Conservation (phyloP, 148 eudicot genomes). For the Silene uniflora region DNA sequence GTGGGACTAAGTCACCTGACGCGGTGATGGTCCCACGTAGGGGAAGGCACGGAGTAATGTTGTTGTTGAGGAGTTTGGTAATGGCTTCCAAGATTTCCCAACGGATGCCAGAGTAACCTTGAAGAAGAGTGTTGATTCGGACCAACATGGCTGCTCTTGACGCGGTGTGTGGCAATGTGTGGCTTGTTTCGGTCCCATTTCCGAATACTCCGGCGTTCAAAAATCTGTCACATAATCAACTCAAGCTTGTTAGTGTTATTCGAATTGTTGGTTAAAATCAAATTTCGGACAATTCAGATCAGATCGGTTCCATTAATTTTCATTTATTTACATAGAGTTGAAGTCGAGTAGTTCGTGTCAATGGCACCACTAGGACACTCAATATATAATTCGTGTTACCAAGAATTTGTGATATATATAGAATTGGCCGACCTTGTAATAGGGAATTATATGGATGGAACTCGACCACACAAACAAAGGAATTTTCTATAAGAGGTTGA, state of each 20-base stretch:
- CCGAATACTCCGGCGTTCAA: slow-evolving; percentile 90
- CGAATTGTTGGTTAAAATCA: background rate
- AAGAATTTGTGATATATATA: too few relatives aligned
- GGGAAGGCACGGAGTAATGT: slow-evolving; percentile 79
- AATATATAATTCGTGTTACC: too few relatives aligned
- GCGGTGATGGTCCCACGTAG: slow-evolving; percentile 85
- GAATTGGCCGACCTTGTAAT: too few relatives aligned
- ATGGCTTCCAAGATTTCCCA: slow-evolving; percentile 79
- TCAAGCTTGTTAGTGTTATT: background rate
- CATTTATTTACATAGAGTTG: too few relatives aligned
- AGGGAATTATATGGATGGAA: background rate
- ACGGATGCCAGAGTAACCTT: slow-evolving; percentile 88
- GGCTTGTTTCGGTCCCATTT: slow-evolving; percentile 50
- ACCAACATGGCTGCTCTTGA: slow-evolving; percentile 91
- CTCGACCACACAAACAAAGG: background rate
- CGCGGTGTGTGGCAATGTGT: slow-evolving; percentile 67
- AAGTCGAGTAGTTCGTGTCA: too few relatives aligned
- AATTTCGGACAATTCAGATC: too few relatives aligned
- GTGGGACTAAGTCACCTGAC: slow-evolving; percentile 80
- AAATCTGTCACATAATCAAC: slow-evolving; percentile 38
- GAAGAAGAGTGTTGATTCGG: slow-evolving; percentile 81
- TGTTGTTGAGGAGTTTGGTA: slow-evolving; percentile 60
- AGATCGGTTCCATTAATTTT: too few relatives aligned
- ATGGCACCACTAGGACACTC: too few relatives aligned
- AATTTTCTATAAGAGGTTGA: background rate